Percentiles rank a stretch among this genome's conserved stretches.
phyloP scores from a whole-genome alignment of 164 flowering plant species.

The Chloranthus sessilifolius region DNA sequence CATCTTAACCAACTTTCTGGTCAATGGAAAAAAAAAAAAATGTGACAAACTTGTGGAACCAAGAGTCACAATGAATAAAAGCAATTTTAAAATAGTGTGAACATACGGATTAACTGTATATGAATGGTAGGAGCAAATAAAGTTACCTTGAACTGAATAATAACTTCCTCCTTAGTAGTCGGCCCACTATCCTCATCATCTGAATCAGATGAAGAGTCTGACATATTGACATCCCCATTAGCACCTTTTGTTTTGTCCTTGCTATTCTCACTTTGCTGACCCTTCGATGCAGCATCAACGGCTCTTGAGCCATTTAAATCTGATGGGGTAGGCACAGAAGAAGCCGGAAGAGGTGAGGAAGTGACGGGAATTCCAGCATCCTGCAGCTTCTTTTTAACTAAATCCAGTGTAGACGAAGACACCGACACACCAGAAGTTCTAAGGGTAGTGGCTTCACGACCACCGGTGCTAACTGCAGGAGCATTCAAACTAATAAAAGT shows the following conservation, averaged over 20 bases:
- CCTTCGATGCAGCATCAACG: conserved; percentile 47
- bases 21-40: too few species aligned
- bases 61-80: too few species aligned
- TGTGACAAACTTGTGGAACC: too few species aligned
- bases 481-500: conserved; percentile 49
- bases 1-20: too few species aligned
- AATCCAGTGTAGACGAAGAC: conserved; percentile 85
- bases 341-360: conserved; percentile 41
- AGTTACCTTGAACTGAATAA: conserved; percentile 81
- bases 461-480: conserved; percentile 79
- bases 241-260: conserved; percentile 70
- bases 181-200: conserved; percentile 89
- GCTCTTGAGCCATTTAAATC: conserved; percentile 63
- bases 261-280: conserved; percentile 50
- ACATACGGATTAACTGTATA: too few species aligned
- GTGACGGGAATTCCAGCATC: conserved; percentile 69
- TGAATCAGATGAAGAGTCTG: conserved; percentile 92
- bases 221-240: conserved; percentile 60
- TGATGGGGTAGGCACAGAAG: conserved; percentile 26
- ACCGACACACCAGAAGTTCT: conserved; percentile 43
- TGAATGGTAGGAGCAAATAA: conserved; percentile 5
- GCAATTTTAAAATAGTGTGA: too few species aligned
- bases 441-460: conserved; percentile 73
- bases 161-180: conserved; percentile 66
- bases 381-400: conserved; percentile 89